Evolutionary conservation across 768 basidiomycete genomes (phyloP).

Genomic region (Cystofilobasidium ferigula): DNA sequence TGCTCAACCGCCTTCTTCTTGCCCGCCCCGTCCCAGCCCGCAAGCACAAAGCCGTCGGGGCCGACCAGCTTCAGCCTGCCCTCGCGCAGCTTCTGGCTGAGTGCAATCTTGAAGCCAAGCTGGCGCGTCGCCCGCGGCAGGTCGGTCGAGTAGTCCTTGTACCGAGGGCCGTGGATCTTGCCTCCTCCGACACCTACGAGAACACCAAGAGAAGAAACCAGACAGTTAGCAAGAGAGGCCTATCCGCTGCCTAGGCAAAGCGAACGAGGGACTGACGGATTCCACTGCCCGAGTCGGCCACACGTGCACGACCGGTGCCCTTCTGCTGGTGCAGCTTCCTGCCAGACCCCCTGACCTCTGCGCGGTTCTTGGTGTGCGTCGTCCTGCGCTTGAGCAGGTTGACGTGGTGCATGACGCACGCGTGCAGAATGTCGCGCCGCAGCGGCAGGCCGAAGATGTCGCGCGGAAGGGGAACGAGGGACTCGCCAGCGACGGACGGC

Average conservation of each 20-base stretch:
- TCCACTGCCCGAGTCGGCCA: slow-evolving; percentile 62
- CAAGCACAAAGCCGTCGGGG: slow-evolving; percentile 24
- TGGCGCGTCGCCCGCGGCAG: slow-evolving; percentile 84
- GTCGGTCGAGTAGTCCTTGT: slow-evolving; percentile 78
- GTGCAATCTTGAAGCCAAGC: slow-evolving; percentile 83
- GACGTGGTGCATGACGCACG: slow-evolving; percentile 77
- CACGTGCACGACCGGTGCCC: slow-evolving; percentile 75
- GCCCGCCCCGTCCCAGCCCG: not conserved
- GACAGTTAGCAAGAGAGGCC: not conserved
- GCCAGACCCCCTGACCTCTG: slow-evolving; percentile 79
- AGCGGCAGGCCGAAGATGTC: slow-evolving; percentile 75
- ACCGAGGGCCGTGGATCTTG: slow-evolving; percentile 74
- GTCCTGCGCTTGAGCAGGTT: slow-evolving; percentile 43
- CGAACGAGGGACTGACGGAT: slow-evolving; percentile 32
- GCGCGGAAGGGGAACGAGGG: slow-evolving; percentile 40
- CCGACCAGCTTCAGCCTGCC: slow-evolving; percentile 60
- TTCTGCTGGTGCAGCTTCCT: slow-evolving; percentile 84
- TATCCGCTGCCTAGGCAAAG: not conserved
- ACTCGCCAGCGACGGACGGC: slow-evolving; percentile 9
- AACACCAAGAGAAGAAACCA: too few species aligned
- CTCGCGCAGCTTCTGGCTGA: slow-evolving; percentile 71
- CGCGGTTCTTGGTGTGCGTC: slow-evolving; percentile 42
- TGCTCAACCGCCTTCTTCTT: not conserved
- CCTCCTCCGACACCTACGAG: slow-evolving; percentile 62
- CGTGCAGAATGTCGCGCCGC: slow-evolving; percentile 82